Conservation (phyloP, 2,329 filamentous ascomycete genomes). For the Aspergillus fijiensis region DNA sequence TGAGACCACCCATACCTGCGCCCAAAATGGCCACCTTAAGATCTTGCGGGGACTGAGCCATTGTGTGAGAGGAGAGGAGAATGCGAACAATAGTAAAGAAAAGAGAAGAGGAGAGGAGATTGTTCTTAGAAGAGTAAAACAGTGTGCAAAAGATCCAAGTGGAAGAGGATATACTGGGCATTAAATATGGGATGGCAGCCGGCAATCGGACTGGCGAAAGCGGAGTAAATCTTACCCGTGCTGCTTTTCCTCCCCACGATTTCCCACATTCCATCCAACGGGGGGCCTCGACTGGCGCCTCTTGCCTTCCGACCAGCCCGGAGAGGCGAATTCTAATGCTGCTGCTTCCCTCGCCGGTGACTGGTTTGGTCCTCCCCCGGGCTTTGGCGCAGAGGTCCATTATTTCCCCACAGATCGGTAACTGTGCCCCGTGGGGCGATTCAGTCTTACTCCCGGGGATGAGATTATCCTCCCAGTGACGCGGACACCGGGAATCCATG, state of each 20-base stretch:
- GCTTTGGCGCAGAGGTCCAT: neutral
- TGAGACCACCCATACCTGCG: constrained; percentile 71
- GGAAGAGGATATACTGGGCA: neutral
- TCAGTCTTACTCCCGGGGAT: constrained; percentile 7
- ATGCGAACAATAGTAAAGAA: neutral
- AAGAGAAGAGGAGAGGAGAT: neutral
- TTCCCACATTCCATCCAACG: constrained; percentile 15
- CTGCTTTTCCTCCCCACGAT: constrained; percentile 13
- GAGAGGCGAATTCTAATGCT: neutral
- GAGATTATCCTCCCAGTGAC: neutral
- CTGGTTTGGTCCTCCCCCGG: neutral
- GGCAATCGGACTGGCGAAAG: neutral
- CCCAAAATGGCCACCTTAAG: constrained; percentile 49
- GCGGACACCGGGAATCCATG: neutral
- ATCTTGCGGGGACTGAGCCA: constrained; percentile 31
- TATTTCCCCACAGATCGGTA: constrained; percentile 13
- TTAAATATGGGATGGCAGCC: constrained; percentile 5
- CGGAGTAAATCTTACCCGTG: constrained; percentile 17
- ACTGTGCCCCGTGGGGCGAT: constrained; percentile 13
- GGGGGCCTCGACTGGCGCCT: neutral
- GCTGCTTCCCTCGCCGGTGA: neutral
- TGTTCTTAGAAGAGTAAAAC: neutral
- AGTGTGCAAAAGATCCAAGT: neutral
- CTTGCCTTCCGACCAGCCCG: neutral
- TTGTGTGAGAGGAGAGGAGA: constrained; percentile 11